These are phyloP conservation scores for Lactarius indigo DNA, from an alignment of 768 basidiomycete species.

Conservation along the genomic window DNA sequence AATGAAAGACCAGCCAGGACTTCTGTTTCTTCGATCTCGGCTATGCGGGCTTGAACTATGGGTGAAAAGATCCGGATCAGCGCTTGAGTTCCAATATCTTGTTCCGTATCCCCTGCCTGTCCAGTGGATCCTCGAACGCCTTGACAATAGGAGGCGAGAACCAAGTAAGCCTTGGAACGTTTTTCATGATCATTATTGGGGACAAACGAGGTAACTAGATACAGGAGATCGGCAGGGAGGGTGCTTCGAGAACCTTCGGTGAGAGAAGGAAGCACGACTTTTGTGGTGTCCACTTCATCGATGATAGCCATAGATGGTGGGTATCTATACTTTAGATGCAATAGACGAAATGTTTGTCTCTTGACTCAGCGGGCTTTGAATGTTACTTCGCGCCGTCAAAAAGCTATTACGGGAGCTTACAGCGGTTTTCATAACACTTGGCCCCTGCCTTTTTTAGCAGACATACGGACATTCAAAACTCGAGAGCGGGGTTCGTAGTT, in stretches of 20 bases:
- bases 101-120: constrained; percentile 34
- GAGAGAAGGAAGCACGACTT: background rate
- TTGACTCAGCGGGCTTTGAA: background rate
- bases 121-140: constrained; percentile 43
- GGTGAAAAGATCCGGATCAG: constrained; percentile 52
- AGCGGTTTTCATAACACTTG: too few relatives aligned
- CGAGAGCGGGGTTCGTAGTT: too few relatives aligned
- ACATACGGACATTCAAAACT: too few relatives aligned
- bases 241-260: background rate
- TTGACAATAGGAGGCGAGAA: constrained; percentile 66
- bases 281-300: constrained; percentile 10
- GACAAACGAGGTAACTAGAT: constrained; percentile 23
- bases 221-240: constrained; percentile 25
- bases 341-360: background rate
- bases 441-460: too few relatives aligned
- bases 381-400: background rate
- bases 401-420: too few relatives aligned
- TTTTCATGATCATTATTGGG: constrained; percentile 15
- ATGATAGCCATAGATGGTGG: constrained; percentile 13
- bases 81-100: constrained; percentile 46
- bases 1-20: constrained; percentile 59
- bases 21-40: constrained; percentile 52
- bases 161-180: constrained; percentile 68
- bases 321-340: background rate
- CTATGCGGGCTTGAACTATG: constrained; percentile 45